phyloP scores from a whole-genome alignment of 1,139 yeast genomes.

The Hyphopichia wangnamkhiaoensis region DNA sequence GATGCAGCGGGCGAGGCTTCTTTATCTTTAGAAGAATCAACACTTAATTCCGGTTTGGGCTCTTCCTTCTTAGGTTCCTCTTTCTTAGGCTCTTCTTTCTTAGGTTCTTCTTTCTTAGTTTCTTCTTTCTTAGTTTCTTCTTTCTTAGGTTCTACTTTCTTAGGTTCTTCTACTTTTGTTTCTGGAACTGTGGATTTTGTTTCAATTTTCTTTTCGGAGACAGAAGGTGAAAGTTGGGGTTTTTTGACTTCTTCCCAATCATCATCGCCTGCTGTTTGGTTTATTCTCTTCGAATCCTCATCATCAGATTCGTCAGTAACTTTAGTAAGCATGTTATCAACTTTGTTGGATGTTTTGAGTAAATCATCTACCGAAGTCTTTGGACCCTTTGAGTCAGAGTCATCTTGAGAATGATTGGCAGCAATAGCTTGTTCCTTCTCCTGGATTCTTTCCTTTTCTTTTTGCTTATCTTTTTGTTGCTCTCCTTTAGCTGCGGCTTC shows the following conservation, averaged over 20 bases:
- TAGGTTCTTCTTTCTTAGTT: constrained; percentile 15
- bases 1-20: constrained; percentile 8
- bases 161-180: constrained; percentile 3
- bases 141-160: constrained; percentile 13
- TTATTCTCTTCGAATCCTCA: constrained; percentile 32
- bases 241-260: constrained; percentile 46
- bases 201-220: constrained; percentile 11
- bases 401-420: constrained; percentile 10
- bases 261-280: constrained; percentile 29
- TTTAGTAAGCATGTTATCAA: constrained; percentile 37
- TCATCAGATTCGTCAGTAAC: constrained; percentile 44
- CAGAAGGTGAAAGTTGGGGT: constrained; percentile 19
- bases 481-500: constrained; percentile 14
- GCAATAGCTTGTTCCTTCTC: constrained; percentile 12
- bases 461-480: constrained; percentile 21
- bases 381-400: constrained; percentile 15
- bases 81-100: constrained; percentile 6
- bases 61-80: constrained; percentile 8
- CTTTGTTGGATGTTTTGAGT: constrained; percentile 41
- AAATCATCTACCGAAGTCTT: constrained; percentile 37
- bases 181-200: constrained; percentile 9
- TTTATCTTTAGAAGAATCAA: constrained; percentile 8
- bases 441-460: constrained; percentile 17
- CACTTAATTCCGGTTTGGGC: constrained; percentile 9
- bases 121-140: constrained; percentile 13